These are phyloP conservation scores for Plantago lanceolata DNA, from an alignment of 305 asterid genomes.

Conservation along the genomic window DNA sequence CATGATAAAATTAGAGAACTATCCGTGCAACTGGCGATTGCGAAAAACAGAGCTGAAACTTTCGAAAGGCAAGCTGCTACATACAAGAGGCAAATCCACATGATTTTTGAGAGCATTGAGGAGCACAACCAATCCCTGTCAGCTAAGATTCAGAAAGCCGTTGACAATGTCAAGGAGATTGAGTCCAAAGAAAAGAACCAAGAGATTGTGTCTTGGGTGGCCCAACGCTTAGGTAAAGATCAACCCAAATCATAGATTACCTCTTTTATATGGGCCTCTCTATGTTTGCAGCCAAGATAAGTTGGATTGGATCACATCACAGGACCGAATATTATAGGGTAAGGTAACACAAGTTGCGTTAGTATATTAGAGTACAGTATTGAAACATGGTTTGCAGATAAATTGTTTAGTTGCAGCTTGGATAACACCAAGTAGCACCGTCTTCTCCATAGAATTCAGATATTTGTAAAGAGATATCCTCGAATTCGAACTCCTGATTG, in stretches of 20 bases:
- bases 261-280: background rate
- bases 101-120: constrained; percentile 73
- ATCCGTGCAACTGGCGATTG: constrained; percentile 68
- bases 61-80: constrained; percentile 57
- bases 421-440: background rate
- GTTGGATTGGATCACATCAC: too few relatives aligned
- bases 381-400: constrained; percentile 25
- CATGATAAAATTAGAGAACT: constrained; percentile 81
- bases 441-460: too few relatives aligned
- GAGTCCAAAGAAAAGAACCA: constrained; percentile 50
- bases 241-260: background rate
- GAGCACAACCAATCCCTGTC: constrained; percentile 76
- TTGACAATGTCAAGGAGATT: constrained; percentile 55
- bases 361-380: background rate
- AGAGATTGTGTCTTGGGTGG: constrained; percentile 23
- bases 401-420: constrained; percentile 1
- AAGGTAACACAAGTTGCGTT: too few relatives aligned
- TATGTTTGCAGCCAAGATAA: background rate
- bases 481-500: too few relatives aligned
- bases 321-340: too few relatives aligned
- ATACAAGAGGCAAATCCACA: constrained; percentile 78
- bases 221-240: constrained; percentile 1
- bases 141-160: constrained; percentile 59
- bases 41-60: constrained; percentile 65
- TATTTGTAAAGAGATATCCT: too few relatives aligned